Conservation (phyloP, 148 eudicot species). For the Camellia lanceoleosa region DNA sequence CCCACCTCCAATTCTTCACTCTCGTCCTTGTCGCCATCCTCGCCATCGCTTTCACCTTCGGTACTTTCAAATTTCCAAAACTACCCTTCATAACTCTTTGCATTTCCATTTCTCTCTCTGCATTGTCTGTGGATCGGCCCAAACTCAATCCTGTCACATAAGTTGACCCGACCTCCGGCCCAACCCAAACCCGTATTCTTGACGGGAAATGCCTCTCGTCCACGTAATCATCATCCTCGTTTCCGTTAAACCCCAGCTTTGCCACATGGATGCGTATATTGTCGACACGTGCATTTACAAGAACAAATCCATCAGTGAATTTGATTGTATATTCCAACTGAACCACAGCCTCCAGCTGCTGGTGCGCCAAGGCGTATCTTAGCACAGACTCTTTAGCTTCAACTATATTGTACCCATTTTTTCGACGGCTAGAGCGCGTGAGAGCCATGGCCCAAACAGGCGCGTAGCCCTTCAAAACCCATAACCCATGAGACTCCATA, state of each 20-base stretch:
- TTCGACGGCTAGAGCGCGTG: slow-evolving; percentile 23
- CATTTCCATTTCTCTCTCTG: slow-evolving; percentile 55
- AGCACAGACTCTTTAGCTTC: slow-evolving; percentile 65
- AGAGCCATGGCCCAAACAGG: slow-evolving; percentile 65
- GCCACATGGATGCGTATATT: slow-evolving; percentile 69
- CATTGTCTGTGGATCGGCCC: slow-evolving; percentile 54
- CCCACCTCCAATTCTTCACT: slow-evolving; percentile 80
- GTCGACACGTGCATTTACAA: slow-evolving; percentile 65
- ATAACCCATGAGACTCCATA: slow-evolving; percentile 62
- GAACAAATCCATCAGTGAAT: slow-evolving; percentile 52
- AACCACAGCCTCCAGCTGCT: slow-evolving; percentile 69
- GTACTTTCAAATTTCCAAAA: slow-evolving; percentile 48
- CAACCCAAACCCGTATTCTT: slow-evolving; percentile 67
- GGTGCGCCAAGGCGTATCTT: slow-evolving; percentile 80
- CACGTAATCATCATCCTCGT: slow-evolving; percentile 19
- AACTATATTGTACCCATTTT: slow-evolving; percentile 26
- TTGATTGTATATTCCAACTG: slow-evolving; percentile 66
- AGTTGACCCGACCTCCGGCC: slow-evolving; percentile 72
- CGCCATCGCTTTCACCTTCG: slow-evolving; percentile 60
- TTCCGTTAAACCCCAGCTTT: slow-evolving; percentile 52
- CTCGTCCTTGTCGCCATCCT: slow-evolving; percentile 48
- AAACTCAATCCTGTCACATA: slow-evolving; percentile 59
- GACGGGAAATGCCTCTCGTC: slow-evolving; percentile 82
- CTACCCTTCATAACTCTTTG: slow-evolving; percentile 64
- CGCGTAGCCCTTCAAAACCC: slow-evolving; percentile 65